Conservation (phyloP, 768 basidiomycete species). For the Lactarius indigo region DNA sequence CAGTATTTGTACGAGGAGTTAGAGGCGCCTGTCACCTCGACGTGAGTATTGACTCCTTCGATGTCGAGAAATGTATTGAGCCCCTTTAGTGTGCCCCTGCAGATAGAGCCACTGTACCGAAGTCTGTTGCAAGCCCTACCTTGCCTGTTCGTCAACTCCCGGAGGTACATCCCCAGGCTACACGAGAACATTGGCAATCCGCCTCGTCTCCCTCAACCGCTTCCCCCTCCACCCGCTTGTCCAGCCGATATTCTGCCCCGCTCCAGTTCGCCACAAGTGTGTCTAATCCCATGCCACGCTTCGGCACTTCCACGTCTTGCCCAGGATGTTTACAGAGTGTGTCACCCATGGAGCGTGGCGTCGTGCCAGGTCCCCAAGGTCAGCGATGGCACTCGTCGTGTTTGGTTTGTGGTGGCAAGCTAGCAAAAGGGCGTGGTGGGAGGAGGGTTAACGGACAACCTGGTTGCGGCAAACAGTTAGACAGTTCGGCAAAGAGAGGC, state of each 20-base stretch:
- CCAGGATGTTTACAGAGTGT: constrained; percentile 74
- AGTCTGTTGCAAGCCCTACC: constrained; percentile 5
- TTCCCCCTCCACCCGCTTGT: constrained; percentile 30
- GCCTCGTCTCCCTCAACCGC: constrained; percentile 27
- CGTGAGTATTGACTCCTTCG: constrained; percentile 34
- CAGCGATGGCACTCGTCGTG: constrained; percentile 77
- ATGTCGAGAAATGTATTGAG: not conserved
- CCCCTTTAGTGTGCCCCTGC: constrained; percentile 43
- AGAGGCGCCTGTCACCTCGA: constrained; percentile 69
- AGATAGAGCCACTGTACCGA: constrained; percentile 41
- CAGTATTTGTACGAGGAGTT: constrained; percentile 65
- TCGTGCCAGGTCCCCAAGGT: constrained; percentile 80
- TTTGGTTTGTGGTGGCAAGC: constrained; percentile 76
- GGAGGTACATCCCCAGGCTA: constrained; percentile 4
- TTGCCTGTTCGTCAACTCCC: constrained; percentile 15
- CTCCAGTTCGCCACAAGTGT: constrained; percentile 38
- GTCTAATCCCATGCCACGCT: constrained; percentile 43
- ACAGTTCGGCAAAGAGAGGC: constrained; percentile 77
- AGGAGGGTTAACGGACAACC: constrained; percentile 56
- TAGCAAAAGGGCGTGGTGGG: constrained; percentile 38
- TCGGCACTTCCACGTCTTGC: constrained; percentile 59
- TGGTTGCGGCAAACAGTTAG: constrained; percentile 79
- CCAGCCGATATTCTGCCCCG: constrained; percentile 41
- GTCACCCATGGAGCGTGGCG: constrained; percentile 80
- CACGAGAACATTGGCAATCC: constrained; percentile 23